Conservation (phyloP, 495 filamentous ascomycete species). For the Parathielavia hyrcaniae region DNA sequence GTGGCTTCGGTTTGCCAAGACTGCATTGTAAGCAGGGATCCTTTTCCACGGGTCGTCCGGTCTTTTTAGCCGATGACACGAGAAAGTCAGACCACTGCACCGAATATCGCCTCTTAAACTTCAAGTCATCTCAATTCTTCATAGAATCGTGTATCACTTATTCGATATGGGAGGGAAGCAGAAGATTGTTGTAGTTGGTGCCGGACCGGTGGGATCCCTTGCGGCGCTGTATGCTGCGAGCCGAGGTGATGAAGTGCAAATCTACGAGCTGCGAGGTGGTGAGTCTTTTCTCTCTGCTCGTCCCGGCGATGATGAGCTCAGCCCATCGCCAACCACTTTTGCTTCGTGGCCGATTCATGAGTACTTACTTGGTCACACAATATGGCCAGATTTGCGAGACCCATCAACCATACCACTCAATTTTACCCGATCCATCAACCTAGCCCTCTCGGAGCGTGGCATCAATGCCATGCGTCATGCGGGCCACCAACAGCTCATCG, state of each 20-base stretch:
- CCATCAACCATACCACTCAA: constrained; percentile 80
- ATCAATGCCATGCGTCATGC: constrained; percentile 75
- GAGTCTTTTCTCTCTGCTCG: constrained; percentile 37
- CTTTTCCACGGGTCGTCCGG: no score
- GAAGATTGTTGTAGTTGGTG: constrained; percentile 80
- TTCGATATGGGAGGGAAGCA: constrained; percentile 36
- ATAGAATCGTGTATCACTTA: not conserved
- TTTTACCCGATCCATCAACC: constrained; percentile 96
- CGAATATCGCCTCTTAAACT: no score
- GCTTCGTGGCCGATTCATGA: not conserved
- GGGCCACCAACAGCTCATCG: constrained; percentile 55
- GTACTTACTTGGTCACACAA: not conserved
- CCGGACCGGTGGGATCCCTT: constrained; percentile 86
- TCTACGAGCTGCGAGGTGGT: constrained; percentile 94
- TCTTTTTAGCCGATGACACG: no score
- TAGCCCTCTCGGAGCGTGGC: constrained; percentile 91
- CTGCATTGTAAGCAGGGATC: no score
- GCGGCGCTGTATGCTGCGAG: constrained; percentile 88
- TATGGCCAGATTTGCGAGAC: constrained; percentile 68
- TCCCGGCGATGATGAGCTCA: not conserved
- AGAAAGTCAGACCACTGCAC: no score
- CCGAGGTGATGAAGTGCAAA: constrained; percentile 79
- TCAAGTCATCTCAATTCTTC: not conserved
- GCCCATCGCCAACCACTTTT: not conserved
- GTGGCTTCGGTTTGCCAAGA: no score